These are phyloP conservation scores for Pleurotus platypus DNA, from an alignment of 768 basidiomycete genomes.

Conservation along the genomic window DNA sequence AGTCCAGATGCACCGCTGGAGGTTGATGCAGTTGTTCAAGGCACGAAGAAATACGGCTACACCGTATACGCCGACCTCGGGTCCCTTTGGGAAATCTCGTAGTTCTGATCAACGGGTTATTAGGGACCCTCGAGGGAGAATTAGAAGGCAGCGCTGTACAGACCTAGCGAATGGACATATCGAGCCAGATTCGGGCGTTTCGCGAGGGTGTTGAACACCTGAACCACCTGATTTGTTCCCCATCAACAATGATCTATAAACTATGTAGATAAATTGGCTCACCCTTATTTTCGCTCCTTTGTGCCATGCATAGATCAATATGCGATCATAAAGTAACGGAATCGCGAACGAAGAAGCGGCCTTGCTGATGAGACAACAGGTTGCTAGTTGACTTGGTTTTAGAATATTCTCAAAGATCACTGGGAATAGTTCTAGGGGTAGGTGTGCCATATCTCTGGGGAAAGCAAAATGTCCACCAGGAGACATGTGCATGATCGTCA, in stretches of 20 bases:
- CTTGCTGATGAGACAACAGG: slow-evolving; percentile 54
- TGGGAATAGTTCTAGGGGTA: slow-evolving; percentile 67
- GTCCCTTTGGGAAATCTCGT: slow-evolving; percentile 66
- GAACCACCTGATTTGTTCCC: slow-evolving; percentile 42
- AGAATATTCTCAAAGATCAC: slow-evolving; percentile 47
- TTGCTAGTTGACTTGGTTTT: slow-evolving; percentile 49
- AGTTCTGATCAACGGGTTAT: slow-evolving; percentile 43
- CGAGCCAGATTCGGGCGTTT: slow-evolving; percentile 51
- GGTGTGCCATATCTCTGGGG: slow-evolving; percentile 24
- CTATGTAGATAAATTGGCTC: slow-evolving; percentile 1
- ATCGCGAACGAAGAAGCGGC: slow-evolving; percentile 49
- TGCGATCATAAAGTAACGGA: slow-evolving; percentile 51
- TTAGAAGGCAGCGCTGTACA: slow-evolving; percentile 12
- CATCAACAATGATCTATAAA: not conserved
- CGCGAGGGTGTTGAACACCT: slow-evolving; percentile 61
- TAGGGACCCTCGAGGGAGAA: too few relatives aligned
- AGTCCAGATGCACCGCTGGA: slow-evolving; percentile 73
- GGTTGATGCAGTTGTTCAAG: slow-evolving; percentile 56
- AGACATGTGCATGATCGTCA: too few relatives aligned
- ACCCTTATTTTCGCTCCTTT: slow-evolving; percentile 62
- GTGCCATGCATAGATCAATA: slow-evolving; percentile 71
- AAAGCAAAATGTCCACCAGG: too few relatives aligned
- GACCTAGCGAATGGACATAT: slow-evolving; percentile 57
- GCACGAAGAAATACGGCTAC: slow-evolving; percentile 41
- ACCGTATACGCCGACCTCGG: slow-evolving; percentile 27